Percentiles rank a stretch among this genome's conserved stretches.
Conservation (phyloP, 371 early-diverging fungal species). For the Actinomucor elegans region DNA sequence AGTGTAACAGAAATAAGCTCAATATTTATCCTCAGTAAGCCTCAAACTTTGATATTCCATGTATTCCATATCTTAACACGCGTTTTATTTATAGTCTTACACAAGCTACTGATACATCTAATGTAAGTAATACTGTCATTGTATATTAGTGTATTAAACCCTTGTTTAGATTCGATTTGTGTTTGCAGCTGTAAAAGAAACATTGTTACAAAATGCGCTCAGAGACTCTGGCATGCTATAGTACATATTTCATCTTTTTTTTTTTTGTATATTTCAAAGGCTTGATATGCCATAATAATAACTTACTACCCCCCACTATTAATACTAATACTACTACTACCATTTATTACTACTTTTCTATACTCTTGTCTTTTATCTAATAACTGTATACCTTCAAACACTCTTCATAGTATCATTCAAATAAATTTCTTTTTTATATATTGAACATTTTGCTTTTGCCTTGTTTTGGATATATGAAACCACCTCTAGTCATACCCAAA, state of each 20-base stretch:
- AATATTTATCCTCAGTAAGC: conserved; percentile 82
- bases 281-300: no score
- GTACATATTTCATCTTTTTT: conserved; percentile 7
- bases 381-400: no score
- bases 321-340: no score
- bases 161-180: conserved; percentile 59
- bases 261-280: not conserved
- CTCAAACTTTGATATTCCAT: conserved; percentile 43
- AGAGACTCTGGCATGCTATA: conserved; percentile 72
- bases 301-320: no score
- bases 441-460: no score
- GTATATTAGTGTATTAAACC: not conserved
- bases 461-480: no score
- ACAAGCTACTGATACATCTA: conserved; percentile 80
- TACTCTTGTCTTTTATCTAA: no score
- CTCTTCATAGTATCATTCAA: no score
- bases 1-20: conserved; percentile 73
- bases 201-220: conserved; percentile 72
- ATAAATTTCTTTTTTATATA: no score
- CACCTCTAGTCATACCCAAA: no score
- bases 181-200: conserved; percentile 80
- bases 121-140: conserved; percentile 49
- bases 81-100: conserved; percentile 77
- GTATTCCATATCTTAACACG: conserved; percentile 26
- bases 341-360: no score